A percentile compares a stretch with the other conserved stretches of the same genome.
These are phyloP conservation scores for Tetracladium marchalianum DNA, from an alignment of 495 filamentous ascomycete species.

Conservation along the genomic window DNA sequence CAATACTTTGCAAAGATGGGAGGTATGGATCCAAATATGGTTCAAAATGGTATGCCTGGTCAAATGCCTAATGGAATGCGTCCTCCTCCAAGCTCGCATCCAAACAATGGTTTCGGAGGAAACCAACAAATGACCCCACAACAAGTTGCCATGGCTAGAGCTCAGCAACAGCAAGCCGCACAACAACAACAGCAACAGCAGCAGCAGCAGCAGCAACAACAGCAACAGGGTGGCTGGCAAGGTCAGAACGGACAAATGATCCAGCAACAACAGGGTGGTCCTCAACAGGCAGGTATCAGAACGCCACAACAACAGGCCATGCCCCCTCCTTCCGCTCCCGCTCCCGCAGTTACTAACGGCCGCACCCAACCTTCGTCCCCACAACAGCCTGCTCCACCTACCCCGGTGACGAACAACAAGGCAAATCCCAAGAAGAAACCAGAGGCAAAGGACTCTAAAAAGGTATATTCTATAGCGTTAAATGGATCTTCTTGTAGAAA, in stretches of 20 bases:
- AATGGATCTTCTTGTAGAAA: constrained; percentile 18
- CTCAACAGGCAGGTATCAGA: constrained; percentile 43
- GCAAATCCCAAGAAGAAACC: constrained; percentile 74
- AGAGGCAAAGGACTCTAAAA: constrained; percentile 57
- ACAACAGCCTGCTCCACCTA: constrained; percentile 78
- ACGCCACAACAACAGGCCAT: constrained; percentile 74
- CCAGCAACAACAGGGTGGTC: constrained; percentile 45
- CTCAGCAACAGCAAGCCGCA: constrained; percentile 27
- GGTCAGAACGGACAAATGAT: constrained; percentile 54
- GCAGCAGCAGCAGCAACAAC: constrained; percentile 25
- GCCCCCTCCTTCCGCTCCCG: constrained; percentile 82
- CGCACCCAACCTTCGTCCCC: constrained; percentile 70
- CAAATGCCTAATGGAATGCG: constrained; percentile 69
- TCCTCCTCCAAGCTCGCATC: constrained; percentile 77
- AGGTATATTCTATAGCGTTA: constrained; percentile 51
- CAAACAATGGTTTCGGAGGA: constrained; percentile 38
- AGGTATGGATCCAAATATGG: constrained; percentile 49
- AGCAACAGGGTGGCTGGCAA: constrained; percentile 42
- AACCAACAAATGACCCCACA: constrained; percentile 57
- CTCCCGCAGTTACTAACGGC: constrained; percentile 44
- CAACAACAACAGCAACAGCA: constrained; percentile 23
- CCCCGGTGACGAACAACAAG: constrained; percentile 71
- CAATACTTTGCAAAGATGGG: constrained; percentile 43
- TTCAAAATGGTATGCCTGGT: constrained; percentile 40
- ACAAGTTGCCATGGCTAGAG: constrained; percentile 30